These are phyloP conservation scores for Phyllosticta paracitricarpa DNA, from an alignment of 2,329 filamentous ascomycete genomes.

Conservation along the genomic window DNA sequence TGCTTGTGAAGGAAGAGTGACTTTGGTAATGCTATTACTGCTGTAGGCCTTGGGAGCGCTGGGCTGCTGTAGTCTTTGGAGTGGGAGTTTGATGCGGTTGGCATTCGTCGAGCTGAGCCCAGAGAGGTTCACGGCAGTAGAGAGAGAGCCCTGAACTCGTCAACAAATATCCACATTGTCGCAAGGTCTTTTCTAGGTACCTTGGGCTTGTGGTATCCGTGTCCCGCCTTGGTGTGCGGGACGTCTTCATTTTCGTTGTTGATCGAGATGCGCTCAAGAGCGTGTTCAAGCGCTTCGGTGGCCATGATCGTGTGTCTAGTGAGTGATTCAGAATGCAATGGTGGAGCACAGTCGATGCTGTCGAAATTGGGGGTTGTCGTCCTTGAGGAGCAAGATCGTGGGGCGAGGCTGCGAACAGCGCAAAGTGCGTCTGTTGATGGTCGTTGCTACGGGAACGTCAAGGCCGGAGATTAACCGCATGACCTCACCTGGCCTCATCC, in stretches of 20 bases:
- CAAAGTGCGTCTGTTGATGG: slow-evolving; percentile 6
- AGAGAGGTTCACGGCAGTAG: slow-evolving; percentile 37
- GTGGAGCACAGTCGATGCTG: not conserved
- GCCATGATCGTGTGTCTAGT: slow-evolving; percentile 43
- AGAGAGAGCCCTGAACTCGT: slow-evolving; percentile 34
- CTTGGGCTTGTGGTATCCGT: slow-evolving; percentile 62
- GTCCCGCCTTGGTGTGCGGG: slow-evolving; percentile 40
- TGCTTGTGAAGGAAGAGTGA: slow-evolving; percentile 58
- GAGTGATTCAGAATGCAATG: slow-evolving; percentile 1
- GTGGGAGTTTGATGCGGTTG: slow-evolving; percentile 58
- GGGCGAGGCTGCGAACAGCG: not conserved
- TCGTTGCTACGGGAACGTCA: slow-evolving; percentile 7
- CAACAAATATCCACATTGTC: not conserved
- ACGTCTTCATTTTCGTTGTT: slow-evolving; percentile 72
- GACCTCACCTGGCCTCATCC: not conserved
- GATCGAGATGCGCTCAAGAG: slow-evolving; percentile 82
- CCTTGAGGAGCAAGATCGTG: slow-evolving; percentile 3
- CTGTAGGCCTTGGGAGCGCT: slow-evolving; percentile 44
- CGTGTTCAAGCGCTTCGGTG: slow-evolving; percentile 68
- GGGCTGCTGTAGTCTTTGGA: slow-evolving; percentile 79
- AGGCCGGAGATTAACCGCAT: slow-evolving; percentile 4
- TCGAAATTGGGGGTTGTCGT: slow-evolving; percentile 3
- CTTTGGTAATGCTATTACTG: slow-evolving; percentile 43
- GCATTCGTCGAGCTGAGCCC: slow-evolving; percentile 36
- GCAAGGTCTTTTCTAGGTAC: slow-evolving; percentile 36